These are phyloP conservation scores for Candolleomyces eurysporus DNA, from an alignment of 768 basidiomycete species.

Conservation along the genomic window DNA sequence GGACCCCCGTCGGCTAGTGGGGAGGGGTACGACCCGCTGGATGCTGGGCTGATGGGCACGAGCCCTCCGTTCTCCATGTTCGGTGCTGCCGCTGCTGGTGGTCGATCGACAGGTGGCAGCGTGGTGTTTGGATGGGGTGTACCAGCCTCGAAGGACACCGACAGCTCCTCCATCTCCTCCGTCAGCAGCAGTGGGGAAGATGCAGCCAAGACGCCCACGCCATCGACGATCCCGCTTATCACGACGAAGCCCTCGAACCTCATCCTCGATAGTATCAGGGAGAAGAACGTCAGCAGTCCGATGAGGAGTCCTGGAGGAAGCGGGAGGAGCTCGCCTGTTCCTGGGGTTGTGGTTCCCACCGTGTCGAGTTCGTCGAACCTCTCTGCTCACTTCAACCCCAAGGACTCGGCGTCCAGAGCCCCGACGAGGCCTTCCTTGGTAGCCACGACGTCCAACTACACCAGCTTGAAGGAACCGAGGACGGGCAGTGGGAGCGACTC, in stretches of 20 bases:
- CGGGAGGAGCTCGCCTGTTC: constrained; percentile 5
- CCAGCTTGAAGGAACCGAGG: neutral
- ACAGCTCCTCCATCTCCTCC: constrained; percentile 22
- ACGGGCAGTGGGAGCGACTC: neutral
- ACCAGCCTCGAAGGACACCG: neutral
- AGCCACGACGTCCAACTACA: no score
- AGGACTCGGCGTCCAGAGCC: no score
- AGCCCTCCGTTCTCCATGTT: constrained; percentile 32
- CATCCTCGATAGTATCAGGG: constrained; percentile 22
- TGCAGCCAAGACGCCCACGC: neutral
- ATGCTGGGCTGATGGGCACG: constrained; percentile 22
- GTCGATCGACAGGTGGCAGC: no score
- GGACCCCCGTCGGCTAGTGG: no score
- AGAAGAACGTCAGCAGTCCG: constrained; percentile 21
- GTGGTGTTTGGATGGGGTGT: neutral
- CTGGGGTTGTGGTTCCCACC: neutral
- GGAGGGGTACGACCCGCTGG: neutral
- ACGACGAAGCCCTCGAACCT: neutral
- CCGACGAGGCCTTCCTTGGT: no score
- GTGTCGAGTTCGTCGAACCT: no score
- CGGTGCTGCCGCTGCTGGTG: neutral
- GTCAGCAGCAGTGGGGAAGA: constrained; percentile 1
- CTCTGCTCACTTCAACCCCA: no score
- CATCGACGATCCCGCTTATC: neutral
- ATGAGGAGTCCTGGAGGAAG: no score